Evolutionary conservation across 2,329 filamentous ascomycete species (phyloP).

Genomic region (Penicillium sp.): DNA sequence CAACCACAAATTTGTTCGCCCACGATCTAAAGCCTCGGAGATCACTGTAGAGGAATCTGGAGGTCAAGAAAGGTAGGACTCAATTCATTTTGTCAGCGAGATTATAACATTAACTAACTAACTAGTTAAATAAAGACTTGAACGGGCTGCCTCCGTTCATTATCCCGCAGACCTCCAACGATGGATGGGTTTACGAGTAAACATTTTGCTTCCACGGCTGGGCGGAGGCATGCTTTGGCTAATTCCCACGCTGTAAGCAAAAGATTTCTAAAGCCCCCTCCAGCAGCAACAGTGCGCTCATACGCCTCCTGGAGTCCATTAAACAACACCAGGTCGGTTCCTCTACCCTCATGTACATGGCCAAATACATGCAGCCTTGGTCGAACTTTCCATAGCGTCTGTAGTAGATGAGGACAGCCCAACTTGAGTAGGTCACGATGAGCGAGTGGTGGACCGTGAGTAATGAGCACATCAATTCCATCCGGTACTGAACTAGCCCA

Average conservation of each 20-base stretch:
- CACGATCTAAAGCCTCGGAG: background rate
- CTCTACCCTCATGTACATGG: slow-evolving; percentile 18
- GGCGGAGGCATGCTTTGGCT: background rate
- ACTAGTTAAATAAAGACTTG: slow-evolving; percentile 15
- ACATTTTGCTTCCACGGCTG: slow-evolving; percentile 18
- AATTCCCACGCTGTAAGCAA: slow-evolving; percentile 11
- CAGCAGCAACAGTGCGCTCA: slow-evolving; percentile 14
- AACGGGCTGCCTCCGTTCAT: slow-evolving; percentile 14
- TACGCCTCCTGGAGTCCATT: slow-evolving; percentile 15
- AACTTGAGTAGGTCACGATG: slow-evolving; percentile 55
- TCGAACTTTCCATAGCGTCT: slow-evolving; percentile 54
- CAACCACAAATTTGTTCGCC: background rate
- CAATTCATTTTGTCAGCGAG: background rate
- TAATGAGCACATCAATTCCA: slow-evolving; percentile 69
- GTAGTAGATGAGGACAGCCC: slow-evolving; percentile 63
- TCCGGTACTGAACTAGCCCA: slow-evolving; percentile 65
- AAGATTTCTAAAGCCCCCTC: slow-evolving; percentile 17
- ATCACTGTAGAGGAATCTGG: background rate
- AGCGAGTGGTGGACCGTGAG: slow-evolving; percentile 67
- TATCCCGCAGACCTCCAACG: slow-evolving; percentile 17
- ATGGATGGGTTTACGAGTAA: slow-evolving; percentile 22
- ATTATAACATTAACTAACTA: slow-evolving; percentile 1
- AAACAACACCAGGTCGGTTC: slow-evolving; percentile 17
- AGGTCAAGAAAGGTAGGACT: background rate
- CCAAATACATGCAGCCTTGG: slow-evolving; percentile 18